Evolutionary conservation across 2,329 filamentous ascomycete genomes (phyloP).

Genomic region (Botrytis medusae): DNA sequence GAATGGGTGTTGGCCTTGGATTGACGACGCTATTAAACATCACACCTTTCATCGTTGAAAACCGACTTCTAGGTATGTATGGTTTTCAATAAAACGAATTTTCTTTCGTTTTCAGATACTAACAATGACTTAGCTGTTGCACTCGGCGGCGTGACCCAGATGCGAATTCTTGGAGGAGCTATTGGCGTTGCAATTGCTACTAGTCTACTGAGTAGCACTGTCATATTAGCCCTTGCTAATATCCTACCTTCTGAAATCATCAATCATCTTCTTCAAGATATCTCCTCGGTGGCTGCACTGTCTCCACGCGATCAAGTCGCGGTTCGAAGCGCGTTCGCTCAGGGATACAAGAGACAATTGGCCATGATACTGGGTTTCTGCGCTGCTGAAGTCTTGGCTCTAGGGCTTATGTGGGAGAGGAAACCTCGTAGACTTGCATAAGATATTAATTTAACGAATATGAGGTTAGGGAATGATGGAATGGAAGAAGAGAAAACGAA

Average conservation of each 20-base stretch:
- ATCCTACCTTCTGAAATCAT: neutral
- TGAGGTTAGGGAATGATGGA: neutral
- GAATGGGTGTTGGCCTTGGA: slow-evolving; percentile 55
- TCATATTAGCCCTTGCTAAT: neutral
- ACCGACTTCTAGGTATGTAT: neutral
- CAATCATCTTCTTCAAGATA: neutral
- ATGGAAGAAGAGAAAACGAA: neutral
- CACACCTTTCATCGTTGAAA: slow-evolving; percentile 44
- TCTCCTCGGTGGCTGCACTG: neutral
- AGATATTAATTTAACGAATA: neutral
- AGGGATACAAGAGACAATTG: neutral
- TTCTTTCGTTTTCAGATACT: neutral
- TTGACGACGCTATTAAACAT: slow-evolving; percentile 54
- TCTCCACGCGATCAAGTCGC: neutral
- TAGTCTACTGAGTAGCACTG: slow-evolving; percentile 52
- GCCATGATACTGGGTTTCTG: neutral
- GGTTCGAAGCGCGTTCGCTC: neutral
- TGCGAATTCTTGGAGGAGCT: slow-evolving; percentile 58
- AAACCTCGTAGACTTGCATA: neutral
- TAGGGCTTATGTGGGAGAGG: slow-evolving; percentile 1
- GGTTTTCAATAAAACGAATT: neutral
- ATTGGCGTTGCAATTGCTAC: slow-evolving; percentile 58
- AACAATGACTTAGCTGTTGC: slow-evolving; percentile 5
- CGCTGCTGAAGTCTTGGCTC: neutral
- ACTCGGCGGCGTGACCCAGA: slow-evolving; percentile 49